A percentile compares a stretch with the other conserved stretches of the same genome.
Conservation (phyloP, 148 eudicot genomes). For the Bassia scoparia region DNA sequence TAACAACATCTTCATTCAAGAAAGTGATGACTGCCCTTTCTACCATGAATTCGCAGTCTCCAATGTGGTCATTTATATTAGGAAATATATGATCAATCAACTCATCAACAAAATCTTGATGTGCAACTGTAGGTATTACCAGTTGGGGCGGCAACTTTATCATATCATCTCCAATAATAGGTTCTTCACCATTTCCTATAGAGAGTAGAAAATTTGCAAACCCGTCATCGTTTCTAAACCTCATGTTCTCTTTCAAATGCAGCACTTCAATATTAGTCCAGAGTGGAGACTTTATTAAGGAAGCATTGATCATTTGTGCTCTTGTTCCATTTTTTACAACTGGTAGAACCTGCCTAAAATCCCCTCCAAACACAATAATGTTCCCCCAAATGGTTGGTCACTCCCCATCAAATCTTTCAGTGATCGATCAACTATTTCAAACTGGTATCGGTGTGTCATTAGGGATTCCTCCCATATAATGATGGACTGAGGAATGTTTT, state of each 20-base stretch:
- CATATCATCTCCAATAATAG: background rate
- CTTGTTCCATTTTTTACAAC: background rate
- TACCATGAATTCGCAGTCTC: background rate
- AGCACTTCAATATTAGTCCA: background rate
- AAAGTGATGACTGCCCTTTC: background rate
- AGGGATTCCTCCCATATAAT: no score
- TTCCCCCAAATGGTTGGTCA: background rate
- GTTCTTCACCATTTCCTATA: background rate
- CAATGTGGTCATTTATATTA: background rate
- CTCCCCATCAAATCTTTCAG: background rate
- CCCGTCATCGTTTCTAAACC: background rate
- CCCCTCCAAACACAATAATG: background rate
- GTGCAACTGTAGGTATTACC: background rate
- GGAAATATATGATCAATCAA: background rate
- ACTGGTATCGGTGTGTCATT: background rate
- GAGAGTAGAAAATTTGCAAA: background rate
- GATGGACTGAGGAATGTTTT: no score
- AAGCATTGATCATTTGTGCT: slow-evolving; percentile 1
- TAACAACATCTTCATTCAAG: background rate
- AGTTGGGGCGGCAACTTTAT: background rate
- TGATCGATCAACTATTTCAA: background rate
- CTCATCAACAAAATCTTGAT: background rate
- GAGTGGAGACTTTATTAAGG: background rate
- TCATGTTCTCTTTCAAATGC: background rate
- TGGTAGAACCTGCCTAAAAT: background rate